Conservation (phyloP, 176 grass and related monocot species). For the Zoysia japonica region DNA sequence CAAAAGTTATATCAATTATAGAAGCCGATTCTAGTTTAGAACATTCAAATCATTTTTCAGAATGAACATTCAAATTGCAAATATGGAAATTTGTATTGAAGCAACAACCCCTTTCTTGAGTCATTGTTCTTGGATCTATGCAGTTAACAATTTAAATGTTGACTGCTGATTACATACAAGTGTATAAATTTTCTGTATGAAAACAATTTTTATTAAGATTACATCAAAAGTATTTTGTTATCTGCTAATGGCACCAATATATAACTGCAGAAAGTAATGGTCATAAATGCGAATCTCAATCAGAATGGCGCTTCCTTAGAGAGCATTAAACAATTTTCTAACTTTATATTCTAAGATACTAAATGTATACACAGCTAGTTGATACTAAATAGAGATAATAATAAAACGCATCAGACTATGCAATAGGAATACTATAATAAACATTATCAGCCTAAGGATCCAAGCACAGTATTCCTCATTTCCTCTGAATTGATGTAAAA, state of each 20-base stretch:
- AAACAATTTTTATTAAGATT: background rate
- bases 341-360: background rate
- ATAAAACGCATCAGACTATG: background rate
- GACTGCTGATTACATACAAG: background rate
- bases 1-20: background rate
- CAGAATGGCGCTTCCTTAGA: background rate
- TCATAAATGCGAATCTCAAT: background rate
- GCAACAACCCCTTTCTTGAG: background rate
- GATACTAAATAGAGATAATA: background rate
- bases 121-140: background rate
- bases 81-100: conserved; percentile 5
- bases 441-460: background rate
- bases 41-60: background rate
- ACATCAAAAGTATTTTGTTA: background rate
- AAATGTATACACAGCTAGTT: background rate
- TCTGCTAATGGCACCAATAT: background rate
- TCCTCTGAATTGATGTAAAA: no score
- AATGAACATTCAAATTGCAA: background rate
- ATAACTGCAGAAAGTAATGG: background rate
- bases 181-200: background rate
- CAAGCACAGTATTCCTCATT: background rate
- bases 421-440: background rate
- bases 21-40: background rate
- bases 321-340: conserved; percentile 13
- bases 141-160: background rate